Base-by-base conservation (phyloP, 2,329 filamentous ascomycete species). In the Geoglossum cookeanum region DNA sequence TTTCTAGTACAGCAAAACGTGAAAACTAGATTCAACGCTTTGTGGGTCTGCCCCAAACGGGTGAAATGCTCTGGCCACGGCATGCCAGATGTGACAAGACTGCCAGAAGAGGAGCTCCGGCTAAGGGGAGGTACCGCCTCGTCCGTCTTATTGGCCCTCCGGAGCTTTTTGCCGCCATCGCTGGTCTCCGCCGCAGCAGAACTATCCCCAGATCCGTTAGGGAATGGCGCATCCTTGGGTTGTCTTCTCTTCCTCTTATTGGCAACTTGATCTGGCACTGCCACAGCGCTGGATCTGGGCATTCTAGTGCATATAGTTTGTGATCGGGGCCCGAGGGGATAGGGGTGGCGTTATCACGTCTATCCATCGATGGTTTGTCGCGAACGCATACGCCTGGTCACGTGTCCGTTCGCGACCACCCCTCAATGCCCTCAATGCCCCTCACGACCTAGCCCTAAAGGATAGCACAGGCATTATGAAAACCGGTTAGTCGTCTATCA, bases 1-100 rank as follows among this genome's bases (percentile, higher is more conserved):
- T 94, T 96, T 51, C 92, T 82, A 0, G 91, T 91, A 66, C 83
- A 92, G 71, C 88, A 94, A 66, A 98, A 97, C 0, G 92, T 97
- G 64, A 88, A 95, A 0, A 97, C 88, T 1, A 97, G 72, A 64
- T 95, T 98, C 59, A 98, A 72, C 1, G 92, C 91, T 60, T 82
- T 79, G 67, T 97, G 86, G 0, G 83, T 85, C 67, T 83, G 82
- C 30, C 84, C 81, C 7, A 97, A 75, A 47, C 75, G 73, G 58
- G 80, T 83, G 68, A 97, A 87, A 51, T 78, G 74, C 1, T 79
- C 75, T 0, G 90, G 89, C 89, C 91, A 96, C 47, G 78, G 76
- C 55, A 77, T 72, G 1, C 74, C 67, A 1, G 74, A 69, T 61
- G 78, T 74, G n/a, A 78, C 69, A 0, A 75, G 60, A 6, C 68